Evolutionary conservation across 805 yeast species (phyloP).

Genomic region (Ogataea methylovora): DNA sequence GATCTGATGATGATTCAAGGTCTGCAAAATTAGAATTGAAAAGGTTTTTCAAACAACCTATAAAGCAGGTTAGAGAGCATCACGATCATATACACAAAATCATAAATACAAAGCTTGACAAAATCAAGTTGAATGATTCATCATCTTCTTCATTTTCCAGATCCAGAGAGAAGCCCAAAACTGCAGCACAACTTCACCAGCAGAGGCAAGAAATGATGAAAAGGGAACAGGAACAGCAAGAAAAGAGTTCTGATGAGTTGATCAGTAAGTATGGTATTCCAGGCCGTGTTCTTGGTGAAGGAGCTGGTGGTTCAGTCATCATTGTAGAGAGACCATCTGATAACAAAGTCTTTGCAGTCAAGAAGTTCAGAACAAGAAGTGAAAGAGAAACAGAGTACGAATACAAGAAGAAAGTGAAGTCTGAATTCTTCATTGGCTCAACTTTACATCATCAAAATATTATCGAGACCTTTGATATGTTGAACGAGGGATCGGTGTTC

Average conservation of each 20-base stretch:
- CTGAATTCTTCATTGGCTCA: slow-evolving; percentile 79
- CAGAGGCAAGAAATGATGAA: not conserved
- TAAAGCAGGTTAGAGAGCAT: slow-evolving; percentile 8
- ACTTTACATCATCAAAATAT: slow-evolving; percentile 71
- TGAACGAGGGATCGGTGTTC: slow-evolving; percentile 56
- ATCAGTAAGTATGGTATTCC: slow-evolving; percentile 65
- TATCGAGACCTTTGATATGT: slow-evolving; percentile 72
- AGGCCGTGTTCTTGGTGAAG: slow-evolving; percentile 76
- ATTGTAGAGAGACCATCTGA: slow-evolving; percentile 58
- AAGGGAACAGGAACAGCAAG: slow-evolving; percentile 3
- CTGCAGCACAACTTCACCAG: slow-evolving; percentile 2
- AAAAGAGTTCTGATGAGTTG: slow-evolving; percentile 23
- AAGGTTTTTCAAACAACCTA: slow-evolving; percentile 28
- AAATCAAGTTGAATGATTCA: slow-evolving; percentile 9
- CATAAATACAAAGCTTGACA: slow-evolving; percentile 10
- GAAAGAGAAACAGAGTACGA: slow-evolving; percentile 57
- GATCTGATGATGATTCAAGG: slow-evolving; percentile 1
- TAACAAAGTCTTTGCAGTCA: slow-evolving; percentile 70
- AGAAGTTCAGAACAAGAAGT: slow-evolving; percentile 68
- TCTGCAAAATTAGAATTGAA: slow-evolving; percentile 26
- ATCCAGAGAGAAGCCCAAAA: not conserved
- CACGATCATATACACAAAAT: slow-evolving; percentile 13
- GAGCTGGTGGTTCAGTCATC: slow-evolving; percentile 93
- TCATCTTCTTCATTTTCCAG: not conserved
- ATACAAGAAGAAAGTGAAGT: slow-evolving; percentile 69